Evolutionary conservation across 345 rosid genomes (phyloP).

Genomic region (thale cress (Arabidopsis thaliana)): DNA sequence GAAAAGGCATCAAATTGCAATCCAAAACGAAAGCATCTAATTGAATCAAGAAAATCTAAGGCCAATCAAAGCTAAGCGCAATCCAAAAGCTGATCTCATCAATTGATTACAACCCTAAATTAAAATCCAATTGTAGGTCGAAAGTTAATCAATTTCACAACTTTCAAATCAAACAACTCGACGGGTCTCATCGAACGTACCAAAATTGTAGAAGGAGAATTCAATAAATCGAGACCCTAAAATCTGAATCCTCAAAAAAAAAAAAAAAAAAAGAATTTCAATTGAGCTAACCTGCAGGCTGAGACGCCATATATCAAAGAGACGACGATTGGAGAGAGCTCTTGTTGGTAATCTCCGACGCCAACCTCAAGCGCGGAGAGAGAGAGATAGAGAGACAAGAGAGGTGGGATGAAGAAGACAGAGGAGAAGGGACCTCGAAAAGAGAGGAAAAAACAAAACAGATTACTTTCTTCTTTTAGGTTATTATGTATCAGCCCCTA

Average conservation of each 20-base stretch:
- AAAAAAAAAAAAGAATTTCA: background rate
- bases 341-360: constrained; percentile 35
- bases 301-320: constrained; percentile 61
- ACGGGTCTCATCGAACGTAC: constrained; percentile 11
- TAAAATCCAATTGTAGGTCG: background rate
- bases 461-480: constrained; percentile 36
- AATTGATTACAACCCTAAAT: constrained; percentile 19
- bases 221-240: constrained; percentile 18
- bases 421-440: constrained; percentile 44
- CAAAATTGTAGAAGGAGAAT: background rate
- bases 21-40: background rate
- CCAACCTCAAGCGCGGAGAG: constrained; percentile 39
- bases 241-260: background rate
- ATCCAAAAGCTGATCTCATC: background rate
- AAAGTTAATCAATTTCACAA: background rate
- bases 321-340: constrained; percentile 35
- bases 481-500: constrained; percentile 41
- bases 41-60: background rate
- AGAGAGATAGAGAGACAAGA: constrained; percentile 1
- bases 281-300: constrained; percentile 51
- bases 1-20: constrained; percentile 15
- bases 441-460: constrained; percentile 34
- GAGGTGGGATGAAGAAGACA: constrained; percentile 25
- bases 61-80: background rate
- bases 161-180: background rate